These are phyloP conservation scores for Tulasnella sp. DNA, from an alignment of 768 basidiomycete genomes.

Conservation along the genomic window DNA sequence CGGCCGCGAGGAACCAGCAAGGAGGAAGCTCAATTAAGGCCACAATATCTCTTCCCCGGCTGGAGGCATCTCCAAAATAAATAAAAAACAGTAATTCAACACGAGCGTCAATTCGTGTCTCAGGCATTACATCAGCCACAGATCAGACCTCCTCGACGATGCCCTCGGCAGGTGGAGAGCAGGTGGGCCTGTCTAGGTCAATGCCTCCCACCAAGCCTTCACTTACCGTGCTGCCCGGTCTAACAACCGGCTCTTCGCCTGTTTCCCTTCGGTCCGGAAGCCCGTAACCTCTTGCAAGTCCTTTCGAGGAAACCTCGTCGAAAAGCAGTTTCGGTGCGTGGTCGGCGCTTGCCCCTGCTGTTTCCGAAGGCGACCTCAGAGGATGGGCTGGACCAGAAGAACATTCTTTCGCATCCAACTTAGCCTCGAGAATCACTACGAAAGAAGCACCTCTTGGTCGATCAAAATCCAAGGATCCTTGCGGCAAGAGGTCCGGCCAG, in stretches of 20 bases:
- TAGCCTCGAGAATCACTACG: not conserved
- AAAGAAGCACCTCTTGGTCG: constrained; percentile 14
- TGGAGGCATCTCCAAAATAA: not conserved
- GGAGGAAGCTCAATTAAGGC: constrained; percentile 12
- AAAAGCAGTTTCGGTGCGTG: not conserved
- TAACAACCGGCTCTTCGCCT: not conserved
- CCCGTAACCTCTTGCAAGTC: not conserved
- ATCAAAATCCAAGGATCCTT: not conserved
- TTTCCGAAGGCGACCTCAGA: not conserved
- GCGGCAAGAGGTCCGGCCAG: not conserved
- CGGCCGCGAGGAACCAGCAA: constrained; percentile 15
- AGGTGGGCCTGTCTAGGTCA: not conserved
- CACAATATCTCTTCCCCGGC: not conserved
- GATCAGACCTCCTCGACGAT: not conserved
- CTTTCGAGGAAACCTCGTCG: not conserved
- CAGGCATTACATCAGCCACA: not conserved
- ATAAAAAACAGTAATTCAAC: not conserved
- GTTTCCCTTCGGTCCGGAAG: not conserved
- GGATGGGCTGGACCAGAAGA: not conserved
- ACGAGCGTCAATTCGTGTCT: not conserved
- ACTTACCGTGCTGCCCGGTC: not conserved
- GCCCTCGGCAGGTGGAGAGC: not conserved
- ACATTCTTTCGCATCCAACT: not conserved
- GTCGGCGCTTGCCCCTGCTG: not conserved
- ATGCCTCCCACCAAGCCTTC: not conserved